Evolutionary conservation across 148 eudicot species (phyloP).

Genomic region (Spergularia bocconei): DNA sequence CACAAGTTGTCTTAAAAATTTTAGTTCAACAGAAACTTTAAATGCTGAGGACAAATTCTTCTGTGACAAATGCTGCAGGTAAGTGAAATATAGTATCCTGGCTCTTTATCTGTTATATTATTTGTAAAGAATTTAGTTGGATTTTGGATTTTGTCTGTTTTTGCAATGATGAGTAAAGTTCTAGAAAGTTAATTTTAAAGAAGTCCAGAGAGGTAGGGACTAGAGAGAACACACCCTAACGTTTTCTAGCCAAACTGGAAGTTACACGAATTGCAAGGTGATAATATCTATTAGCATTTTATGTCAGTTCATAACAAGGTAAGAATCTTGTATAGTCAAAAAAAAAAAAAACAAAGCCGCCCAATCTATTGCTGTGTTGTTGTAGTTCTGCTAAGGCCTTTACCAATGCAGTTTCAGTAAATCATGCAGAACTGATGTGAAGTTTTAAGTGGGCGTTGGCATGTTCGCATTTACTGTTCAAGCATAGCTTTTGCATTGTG

Average conservation of each 20-base stretch:
- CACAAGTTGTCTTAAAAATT: conserved; percentile 81
- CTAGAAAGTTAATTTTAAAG: too few relatives aligned
- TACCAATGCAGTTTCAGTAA: too few relatives aligned
- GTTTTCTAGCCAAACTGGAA: not conserved
- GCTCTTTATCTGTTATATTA: not conserved
- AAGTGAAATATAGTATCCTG: not conserved
- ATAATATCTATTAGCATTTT: not conserved
- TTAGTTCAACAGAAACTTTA: conserved; percentile 83
- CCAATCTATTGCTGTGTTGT: too few relatives aligned
- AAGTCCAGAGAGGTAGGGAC: too few relatives aligned
- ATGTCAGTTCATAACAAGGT: not conserved
- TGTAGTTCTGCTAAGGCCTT: too few relatives aligned
- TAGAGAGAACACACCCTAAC: not conserved
- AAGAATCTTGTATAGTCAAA: not conserved
- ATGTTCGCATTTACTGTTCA: too few relatives aligned
- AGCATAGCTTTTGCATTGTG: too few relatives aligned
- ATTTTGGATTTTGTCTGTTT: not conserved
- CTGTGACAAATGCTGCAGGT: conserved; percentile 94
- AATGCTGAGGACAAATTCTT: conserved; percentile 96
- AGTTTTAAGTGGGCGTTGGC: too few relatives aligned
- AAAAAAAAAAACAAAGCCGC: not conserved
- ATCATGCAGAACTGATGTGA: too few relatives aligned
- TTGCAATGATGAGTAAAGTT: too few relatives aligned
- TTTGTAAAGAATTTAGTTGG: not conserved
- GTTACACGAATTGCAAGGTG: not conserved